Conservation (phyloP, 148 eudicot species). For the Arctostaphylos glauca region DNA sequence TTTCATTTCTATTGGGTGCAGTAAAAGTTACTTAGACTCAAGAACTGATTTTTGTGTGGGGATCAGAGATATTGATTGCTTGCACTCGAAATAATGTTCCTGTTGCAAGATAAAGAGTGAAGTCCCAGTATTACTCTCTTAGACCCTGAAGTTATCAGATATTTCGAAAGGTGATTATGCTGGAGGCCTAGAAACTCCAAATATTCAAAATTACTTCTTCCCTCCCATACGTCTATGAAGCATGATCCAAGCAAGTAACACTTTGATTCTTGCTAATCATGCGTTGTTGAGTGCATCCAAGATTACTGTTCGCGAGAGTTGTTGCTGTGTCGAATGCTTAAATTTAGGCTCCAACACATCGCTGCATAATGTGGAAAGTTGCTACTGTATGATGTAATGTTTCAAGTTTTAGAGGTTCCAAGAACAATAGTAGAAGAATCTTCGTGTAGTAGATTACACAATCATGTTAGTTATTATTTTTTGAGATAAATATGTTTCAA, state of each 20-base stretch:
- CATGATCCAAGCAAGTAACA: not conserved
- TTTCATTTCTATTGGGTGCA: not conserved
- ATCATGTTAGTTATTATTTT: not conserved
- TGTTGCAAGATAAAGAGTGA: not conserved
- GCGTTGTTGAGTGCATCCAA: not conserved
- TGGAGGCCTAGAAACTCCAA: not conserved
- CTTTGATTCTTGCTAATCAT: slow-evolving; percentile 5
- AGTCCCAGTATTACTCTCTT: not conserved
- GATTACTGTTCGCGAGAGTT: not conserved
- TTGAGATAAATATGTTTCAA: not conserved
- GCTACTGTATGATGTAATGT: too few species aligned
- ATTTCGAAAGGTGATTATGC: not conserved
- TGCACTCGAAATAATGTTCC: not conserved
- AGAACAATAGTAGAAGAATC: not conserved
- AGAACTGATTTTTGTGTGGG: not conserved
- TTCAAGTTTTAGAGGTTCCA: not conserved
- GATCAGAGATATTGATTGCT: not conserved
- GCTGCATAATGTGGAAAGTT: not conserved
- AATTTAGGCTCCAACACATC: not conserved
- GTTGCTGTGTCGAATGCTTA: not conserved
- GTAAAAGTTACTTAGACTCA: not conserved
- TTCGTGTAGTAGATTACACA: not conserved
- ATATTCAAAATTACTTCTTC: not conserved
- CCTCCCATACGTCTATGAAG: slow-evolving; percentile 2
- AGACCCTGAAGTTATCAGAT: not conserved